Conservation (phyloP, 441 rosid species). For the Euphorbia schlechtendalii region DNA sequence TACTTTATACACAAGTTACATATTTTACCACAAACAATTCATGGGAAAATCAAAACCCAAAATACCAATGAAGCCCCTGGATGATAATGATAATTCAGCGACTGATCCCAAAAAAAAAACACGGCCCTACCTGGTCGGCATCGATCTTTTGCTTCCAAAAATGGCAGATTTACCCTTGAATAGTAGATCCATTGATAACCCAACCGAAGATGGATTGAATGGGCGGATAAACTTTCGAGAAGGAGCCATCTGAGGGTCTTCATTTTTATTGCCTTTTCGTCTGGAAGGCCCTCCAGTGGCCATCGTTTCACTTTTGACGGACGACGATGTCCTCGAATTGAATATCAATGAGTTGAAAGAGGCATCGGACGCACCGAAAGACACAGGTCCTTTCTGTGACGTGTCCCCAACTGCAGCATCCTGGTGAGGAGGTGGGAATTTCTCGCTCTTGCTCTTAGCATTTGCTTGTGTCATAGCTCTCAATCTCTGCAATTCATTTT, state of each 20-base stretch:
- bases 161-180: constrained; percentile 60
- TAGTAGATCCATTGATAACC: constrained; percentile 44
- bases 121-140: not conserved
- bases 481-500: constrained; percentile 48
- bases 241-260: constrained; percentile 43
- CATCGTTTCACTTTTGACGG: constrained; percentile 30
- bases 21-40: constrained; percentile 17
- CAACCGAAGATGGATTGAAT: constrained; percentile 36
- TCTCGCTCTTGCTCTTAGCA: constrained; percentile 85
- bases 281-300: constrained; percentile 38
- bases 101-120: constrained; percentile 6
- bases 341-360: constrained; percentile 36
- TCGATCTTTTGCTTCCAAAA: constrained; percentile 42
- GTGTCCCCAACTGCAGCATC: constrained; percentile 74
- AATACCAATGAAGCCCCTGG: constrained; percentile 13
- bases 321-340: constrained; percentile 34
- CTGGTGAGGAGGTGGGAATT: constrained; percentile 94
- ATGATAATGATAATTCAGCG: constrained; percentile 10
- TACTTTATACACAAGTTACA: constrained; percentile 15
- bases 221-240: constrained; percentile 38
- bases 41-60: constrained; percentile 13
- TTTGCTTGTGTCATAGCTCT: constrained; percentile 53
- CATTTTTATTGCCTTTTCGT: constrained; percentile 37
- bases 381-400: constrained; percentile 38
- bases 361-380: constrained; percentile 36